phyloP scores from a whole-genome alignment of 345 rosid species.

The Rhodomyrtus tomentosa region DNA sequence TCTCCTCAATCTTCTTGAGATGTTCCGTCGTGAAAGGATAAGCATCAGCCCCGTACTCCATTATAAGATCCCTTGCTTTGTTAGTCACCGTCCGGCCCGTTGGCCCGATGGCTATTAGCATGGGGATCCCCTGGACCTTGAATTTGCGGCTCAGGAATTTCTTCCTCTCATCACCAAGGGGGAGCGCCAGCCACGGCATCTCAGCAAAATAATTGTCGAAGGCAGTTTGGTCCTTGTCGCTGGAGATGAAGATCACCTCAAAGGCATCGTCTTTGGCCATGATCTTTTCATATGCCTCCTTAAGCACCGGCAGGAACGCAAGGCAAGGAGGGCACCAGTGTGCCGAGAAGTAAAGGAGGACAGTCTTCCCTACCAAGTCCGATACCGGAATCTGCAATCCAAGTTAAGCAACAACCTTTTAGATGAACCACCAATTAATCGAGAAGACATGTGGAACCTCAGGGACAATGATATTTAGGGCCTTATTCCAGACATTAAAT shows the following conservation, averaged over 20 bases:
- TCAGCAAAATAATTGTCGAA: conserved; percentile 13
- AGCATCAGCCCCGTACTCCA: conserved; percentile 21
- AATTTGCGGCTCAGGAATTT: conserved; percentile 14
- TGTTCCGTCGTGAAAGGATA: conserved; percentile 26
- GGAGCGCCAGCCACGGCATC: conserved; percentile 42
- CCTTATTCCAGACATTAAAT: background rate
- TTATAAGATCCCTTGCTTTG: conserved; percentile 13
- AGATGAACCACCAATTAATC: background rate
- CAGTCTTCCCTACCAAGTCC: conserved; percentile 24
- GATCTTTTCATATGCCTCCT: conserved; percentile 20
- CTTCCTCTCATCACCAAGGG: conserved; percentile 25
- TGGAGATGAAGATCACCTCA: conserved; percentile 30
- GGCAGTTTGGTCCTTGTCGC: conserved; percentile 25
- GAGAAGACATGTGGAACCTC: background rate
- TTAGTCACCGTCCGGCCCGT: conserved; percentile 18
- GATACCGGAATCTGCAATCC: conserved; percentile 21
- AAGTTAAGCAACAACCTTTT: background rate
- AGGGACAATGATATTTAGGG: background rate
- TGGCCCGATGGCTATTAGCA: conserved; percentile 23
- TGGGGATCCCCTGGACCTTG: conserved; percentile 25
- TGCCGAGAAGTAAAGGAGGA: conserved; percentile 40
- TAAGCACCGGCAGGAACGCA: conserved; percentile 23
- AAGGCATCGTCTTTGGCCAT: conserved; percentile 16
- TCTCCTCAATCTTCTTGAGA: conserved; percentile 10
- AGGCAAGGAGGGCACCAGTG: conserved; percentile 36